Base-by-base conservation (phyloP, 108 stramenopile genomes). In the Nitzschia sp. region DNA sequence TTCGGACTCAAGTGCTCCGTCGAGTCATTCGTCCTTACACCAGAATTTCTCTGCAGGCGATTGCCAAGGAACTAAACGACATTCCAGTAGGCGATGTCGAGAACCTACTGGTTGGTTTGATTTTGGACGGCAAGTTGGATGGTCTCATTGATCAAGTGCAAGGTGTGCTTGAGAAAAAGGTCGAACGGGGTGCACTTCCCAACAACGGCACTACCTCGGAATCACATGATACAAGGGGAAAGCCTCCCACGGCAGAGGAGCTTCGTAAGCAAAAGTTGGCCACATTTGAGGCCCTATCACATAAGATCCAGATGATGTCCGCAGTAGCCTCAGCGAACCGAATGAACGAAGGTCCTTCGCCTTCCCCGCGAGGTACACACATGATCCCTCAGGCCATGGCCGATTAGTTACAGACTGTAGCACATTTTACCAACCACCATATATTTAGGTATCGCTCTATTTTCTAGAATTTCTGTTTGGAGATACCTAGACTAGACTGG, bases 1-100 rank as follows among this genome's bases (percentile, higher is more conserved):
- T 97, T 69, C 88, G 96, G 17, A 95, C 87, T 8, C 91, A 95
- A 75, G 96, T 97, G 10, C 61, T 95, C 25, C 57, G 89, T 37
- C 78, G 83, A 22, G 81, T 87, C 26, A 87, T 97, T 68, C 90
- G 83, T 19, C 94, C 94, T 8, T 97, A 95, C 66, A 89, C 89
- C 12, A 79, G 92, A 38, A 90, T 95, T 56, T 86, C 89, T 2
- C 72, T 97, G 24, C 50, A 55, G 24, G 84, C 88, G 41, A 82
- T 97, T 61, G 78, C 94, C 17, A 63, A 66, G 53, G 93, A 93
- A 78, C 74, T 97, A 24, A 95, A 95, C 77, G 80, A 81, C 57
- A 92, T 97, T 59, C 83, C 90, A 3, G 77, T 88, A 2, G 71
- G 57, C 14, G 93, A 95, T 58, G 93, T 97, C 0, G 96, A 97